These are phyloP conservation scores for Corylus avellana DNA, from an alignment of 306 rosid species.

Conservation along the genomic window DNA sequence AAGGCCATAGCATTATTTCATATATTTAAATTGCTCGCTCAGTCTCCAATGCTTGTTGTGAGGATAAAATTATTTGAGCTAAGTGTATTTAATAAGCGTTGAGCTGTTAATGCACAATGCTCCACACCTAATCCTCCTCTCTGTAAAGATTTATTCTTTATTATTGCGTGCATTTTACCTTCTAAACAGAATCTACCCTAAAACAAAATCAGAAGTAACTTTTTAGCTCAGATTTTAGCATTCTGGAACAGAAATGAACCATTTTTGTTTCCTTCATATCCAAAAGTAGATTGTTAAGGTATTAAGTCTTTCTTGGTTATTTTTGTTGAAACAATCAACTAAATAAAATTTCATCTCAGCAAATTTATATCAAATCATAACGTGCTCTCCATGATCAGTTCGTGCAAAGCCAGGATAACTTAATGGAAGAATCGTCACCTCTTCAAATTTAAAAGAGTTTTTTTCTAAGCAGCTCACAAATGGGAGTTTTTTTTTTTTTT, in stretches of 20 bases:
- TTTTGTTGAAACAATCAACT: not conserved
- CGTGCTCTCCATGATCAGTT: not conserved
- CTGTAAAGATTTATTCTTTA: not conserved
- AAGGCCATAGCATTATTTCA: not conserved
- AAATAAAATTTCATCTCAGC: not conserved
- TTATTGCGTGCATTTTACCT: not conserved
- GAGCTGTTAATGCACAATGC: not conserved
- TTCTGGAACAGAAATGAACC: not conserved
- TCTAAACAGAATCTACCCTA: not conserved
- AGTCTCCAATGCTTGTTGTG: not conserved
- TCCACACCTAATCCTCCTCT: not conserved
- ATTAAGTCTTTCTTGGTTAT: not conserved
- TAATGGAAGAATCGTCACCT: not conserved
- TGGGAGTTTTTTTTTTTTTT: too few species aligned
- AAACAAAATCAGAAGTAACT: not conserved
- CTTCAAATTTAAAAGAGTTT: not conserved
- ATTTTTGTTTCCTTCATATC: not conserved
- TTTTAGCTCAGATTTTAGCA: not conserved
- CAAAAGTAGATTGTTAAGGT: not conserved
- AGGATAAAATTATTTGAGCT: not conserved
- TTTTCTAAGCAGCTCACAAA: too few species aligned
- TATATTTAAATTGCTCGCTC: not conserved
- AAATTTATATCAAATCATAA: not conserved
- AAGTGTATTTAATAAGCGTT: not conserved
- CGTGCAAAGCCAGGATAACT: not conserved